Evolutionary conservation across 2,329 filamentous ascomycete genomes (phyloP), one percentile per base, ranked within the genome.

Genomic region (Beauveria asiatica): DNA sequence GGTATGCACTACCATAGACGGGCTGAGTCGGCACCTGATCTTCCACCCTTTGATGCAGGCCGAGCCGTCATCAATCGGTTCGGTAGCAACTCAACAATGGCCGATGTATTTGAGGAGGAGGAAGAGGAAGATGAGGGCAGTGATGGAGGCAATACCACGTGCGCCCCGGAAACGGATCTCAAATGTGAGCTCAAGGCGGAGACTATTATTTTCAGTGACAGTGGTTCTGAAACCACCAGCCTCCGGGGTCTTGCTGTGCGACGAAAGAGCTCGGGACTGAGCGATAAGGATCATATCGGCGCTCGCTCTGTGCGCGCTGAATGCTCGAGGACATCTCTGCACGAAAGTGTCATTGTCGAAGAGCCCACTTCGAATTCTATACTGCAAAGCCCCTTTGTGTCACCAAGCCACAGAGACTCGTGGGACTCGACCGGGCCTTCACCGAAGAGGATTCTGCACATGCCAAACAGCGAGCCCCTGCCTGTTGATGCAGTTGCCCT

Each of bases 41-140:
- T 92, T 72, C 85, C 84, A 13, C 86, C 88, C 0, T 93, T 93
- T 66, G 89, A 92, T 60, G 74, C 75, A 62, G 77, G 76, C 45
- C 74, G 80, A 25, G 76, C 82, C n/a, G 78, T 78, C 30, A 82
- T 87, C 57, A 80, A 83, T 61, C 80, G 84, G 17, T 85, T 86
- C 56, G 82, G 81, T 44, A 88, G 85, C 70, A 84, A 83, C 65
- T 85, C 87, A 0, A 87, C 87, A 0, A 92, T 94, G 89, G 89
- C 87, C 0, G 90, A 93, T 69, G 90, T 94, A 1, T 94, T 93
- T 64, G 90, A 94, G 69, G 90, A 93, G 66, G 89, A 92, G 30
- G 89, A 92, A 64, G 87, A 79, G 1, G 76, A 78, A 3, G 80
- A 83, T 19, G 77, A 77, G 41, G 75, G 77, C 63, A 74, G 75